Evolutionary conservation across 1,139 yeast species (phyloP), one percentile per base, ranked within the genome.

Genomic region (Sugiyamaella castrensis): DNA sequence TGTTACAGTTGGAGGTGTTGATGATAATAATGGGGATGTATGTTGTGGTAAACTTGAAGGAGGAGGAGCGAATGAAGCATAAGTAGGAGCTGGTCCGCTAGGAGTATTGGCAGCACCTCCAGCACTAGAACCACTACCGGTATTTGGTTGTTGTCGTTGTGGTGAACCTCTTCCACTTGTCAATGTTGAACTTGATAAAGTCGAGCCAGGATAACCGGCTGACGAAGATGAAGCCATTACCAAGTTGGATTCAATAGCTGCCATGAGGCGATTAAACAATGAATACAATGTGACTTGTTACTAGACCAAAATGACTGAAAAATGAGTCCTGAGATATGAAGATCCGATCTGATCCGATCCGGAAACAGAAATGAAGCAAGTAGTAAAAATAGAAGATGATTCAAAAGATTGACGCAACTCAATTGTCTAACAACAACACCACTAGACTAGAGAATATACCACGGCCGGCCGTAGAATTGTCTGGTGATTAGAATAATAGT

Each of bases 1-100:
- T 29, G 96, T 84, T 11, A 91, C 91, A 0, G 91, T 81, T 3
- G 96, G 95, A 1, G 98, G 98, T 0, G 98, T 91, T 16, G 69
- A 63, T 10, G 68, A 63, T 30, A 72, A 64, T 47, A 71, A 55
- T 38, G 73, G 70, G 27, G 72, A 64, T n/a, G 71, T 62, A 44
- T 67, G 66, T 43, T 61, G 66, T n/a, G 70, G 69, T 11, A 65
- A 54, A 24, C 59, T 57, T 27, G 62, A 57, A 13, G 64, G 56
- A 1, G 64, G 52, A 2, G 70, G 69, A 11, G 68, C 60, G 49
- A 66, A 66, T 8, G 68, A 54, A 6, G 70, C 69, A 49, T 60
- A 60, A 8, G 63, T 60, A 10, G 62, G 54, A 26, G 44, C 42
- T 4, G 41, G 42, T 30, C 36, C 37, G 12, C 43, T 39, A 11